phyloP scores from a whole-genome alignment of 2,329 filamentous ascomycete species.

The Fusarium caatingaense region DNA sequence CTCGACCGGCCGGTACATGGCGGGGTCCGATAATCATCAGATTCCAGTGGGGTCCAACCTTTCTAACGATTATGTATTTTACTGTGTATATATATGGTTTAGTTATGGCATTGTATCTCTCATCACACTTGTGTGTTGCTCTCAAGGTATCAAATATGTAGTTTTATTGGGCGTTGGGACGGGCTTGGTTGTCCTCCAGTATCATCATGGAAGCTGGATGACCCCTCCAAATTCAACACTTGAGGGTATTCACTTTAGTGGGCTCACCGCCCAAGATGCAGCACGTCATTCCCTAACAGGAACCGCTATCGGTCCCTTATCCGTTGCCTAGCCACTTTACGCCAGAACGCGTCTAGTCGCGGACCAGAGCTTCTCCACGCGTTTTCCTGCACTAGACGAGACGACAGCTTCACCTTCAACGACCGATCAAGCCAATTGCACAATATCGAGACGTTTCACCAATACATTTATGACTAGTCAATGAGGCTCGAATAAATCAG shows the following conservation, averaged over 20 bases:
- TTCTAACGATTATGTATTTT: not conserved
- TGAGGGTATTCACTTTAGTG: not conserved
- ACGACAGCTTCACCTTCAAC: constrained; percentile 10
- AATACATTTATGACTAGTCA: not conserved
- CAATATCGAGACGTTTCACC: not conserved
- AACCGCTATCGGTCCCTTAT: constrained; percentile 17
- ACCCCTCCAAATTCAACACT: constrained; percentile 32
- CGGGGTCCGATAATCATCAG: constrained; percentile 34
- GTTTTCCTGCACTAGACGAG: constrained; percentile 17
- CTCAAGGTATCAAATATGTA: not conserved
- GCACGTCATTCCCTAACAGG: constrained; percentile 34
- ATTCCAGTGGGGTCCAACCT: not conserved
- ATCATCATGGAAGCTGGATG: not conserved
- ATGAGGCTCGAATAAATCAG: not conserved
- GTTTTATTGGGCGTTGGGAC: not conserved
- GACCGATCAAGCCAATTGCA: constrained; percentile 3
- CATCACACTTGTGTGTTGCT: not conserved
- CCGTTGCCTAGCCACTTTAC: constrained; percentile 45
- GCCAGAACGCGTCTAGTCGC: constrained; percentile 42
- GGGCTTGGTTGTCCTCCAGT: not conserved
- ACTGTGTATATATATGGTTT: not conserved
- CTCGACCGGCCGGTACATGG: constrained; percentile 32
- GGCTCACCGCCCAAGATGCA: constrained; percentile 30
- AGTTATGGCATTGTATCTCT: not conserved
- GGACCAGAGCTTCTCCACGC: constrained; percentile 37